Base-by-base conservation (phyloP, 805 yeast genomes). In the Teunomyces tritomae region DNA sequence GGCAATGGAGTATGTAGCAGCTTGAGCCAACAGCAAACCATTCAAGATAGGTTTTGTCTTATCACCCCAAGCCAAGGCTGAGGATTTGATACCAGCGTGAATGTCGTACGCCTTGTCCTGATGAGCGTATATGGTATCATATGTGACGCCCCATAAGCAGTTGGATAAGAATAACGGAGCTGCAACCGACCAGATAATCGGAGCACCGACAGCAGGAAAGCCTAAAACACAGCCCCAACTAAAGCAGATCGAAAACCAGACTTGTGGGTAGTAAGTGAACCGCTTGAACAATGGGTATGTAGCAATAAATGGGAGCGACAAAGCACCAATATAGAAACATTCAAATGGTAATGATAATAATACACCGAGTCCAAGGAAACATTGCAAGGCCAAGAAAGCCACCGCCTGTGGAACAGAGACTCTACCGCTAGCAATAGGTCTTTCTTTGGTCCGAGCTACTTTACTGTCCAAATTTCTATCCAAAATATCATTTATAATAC, bases 51-150 rank as follows among this genome's bases (percentile, higher is more conserved):
- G 77, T 62, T 87, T 90, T 0, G 96, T 80, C 28, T 80, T 77
- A 17, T 78, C 79, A 7, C 95, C 96, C 99, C 99, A 95, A 2
- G 87, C 91, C 55, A 94, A 76, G 6, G 99, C 99, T 0, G 98
- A 90, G 1, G 96, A 88, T 65, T 90, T 90, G 56, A 94, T 86
- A 16, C 99, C 99, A 0, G 96, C 97, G 49, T 79, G 76, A 45
- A 88, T 70, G 67, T 94, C 99, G 59, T 85, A 94, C 45, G 65
- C 69, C 69, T 94, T 94, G 67, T 94, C 99, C 70, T 94, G 99
- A 63, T 94, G 99, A 0, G 99, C 99, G 65, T 94, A 94, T 34
- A 94, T 81, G 2, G 99, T 89, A 65, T 94, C 99, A 67, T 94
- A 94, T 45, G 84, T 84, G 91, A 94, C 88, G 55, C 96, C 85